These are phyloP conservation scores for Fusarium circinatum DNA, from an alignment of 2,329 filamentous ascomycete species.

Conservation along the genomic window DNA sequence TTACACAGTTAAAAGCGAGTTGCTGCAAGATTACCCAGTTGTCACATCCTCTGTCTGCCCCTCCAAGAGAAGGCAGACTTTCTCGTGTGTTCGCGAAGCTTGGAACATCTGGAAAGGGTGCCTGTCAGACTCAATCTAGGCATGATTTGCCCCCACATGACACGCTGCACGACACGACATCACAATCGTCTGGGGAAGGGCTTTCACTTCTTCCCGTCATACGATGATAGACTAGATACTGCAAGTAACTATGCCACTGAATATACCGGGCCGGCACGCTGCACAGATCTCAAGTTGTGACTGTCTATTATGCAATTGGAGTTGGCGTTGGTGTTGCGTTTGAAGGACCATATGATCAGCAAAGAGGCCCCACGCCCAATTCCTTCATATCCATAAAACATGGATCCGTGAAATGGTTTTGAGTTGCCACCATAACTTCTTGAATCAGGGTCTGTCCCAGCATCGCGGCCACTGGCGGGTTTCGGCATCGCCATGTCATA, in stretches of 20 bases:
- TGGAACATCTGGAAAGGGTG: constrained; percentile 22
- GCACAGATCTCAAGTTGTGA: background rate
- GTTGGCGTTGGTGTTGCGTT: background rate
- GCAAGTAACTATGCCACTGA: background rate
- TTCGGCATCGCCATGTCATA: constrained; percentile 43
- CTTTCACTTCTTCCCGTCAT: constrained; percentile 39
- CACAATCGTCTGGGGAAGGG: constrained; percentile 28
- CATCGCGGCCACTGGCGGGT: constrained; percentile 6
- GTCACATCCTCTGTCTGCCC: constrained; percentile 3
- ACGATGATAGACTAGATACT: constrained; percentile 32
- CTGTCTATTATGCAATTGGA: background rate
- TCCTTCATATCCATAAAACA: constrained; percentile 1
- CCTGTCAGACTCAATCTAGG: constrained; percentile 24
- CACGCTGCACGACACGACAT: constrained; percentile 24
- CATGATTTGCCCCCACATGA: constrained; percentile 40
- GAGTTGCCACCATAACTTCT: constrained; percentile 21
- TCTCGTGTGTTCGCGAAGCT: constrained; percentile 10
- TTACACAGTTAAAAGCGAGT: background rate
- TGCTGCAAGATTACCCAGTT: constrained; percentile 9
- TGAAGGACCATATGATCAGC: constrained; percentile 12
- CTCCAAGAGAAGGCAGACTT: constrained; percentile 11
- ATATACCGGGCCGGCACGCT: constrained; percentile 27
- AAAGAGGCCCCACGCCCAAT: constrained; percentile 1
- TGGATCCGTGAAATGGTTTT: constrained; percentile 6
- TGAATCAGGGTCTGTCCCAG: constrained; percentile 36